Conservation (phyloP, 192 early-diverging fungal species). For the Rhizoclosmatium globosum region DNA sequence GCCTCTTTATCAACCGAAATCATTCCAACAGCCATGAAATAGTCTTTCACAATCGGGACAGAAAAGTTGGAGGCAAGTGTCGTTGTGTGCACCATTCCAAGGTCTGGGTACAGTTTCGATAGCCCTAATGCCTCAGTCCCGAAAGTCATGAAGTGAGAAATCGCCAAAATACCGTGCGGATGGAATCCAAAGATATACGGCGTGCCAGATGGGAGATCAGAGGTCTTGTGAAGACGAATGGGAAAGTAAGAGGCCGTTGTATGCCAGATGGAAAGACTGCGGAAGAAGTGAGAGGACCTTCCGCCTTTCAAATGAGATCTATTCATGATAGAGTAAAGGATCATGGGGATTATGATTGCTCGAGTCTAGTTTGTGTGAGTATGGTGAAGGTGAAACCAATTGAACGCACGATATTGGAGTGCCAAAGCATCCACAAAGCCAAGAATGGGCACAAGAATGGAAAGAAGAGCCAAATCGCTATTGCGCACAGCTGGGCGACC, state of each 20-base stretch:
- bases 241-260: slow-evolving; percentile 79
- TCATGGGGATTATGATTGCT: slow-evolving; percentile 56
- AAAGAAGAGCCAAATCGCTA: too few relatives aligned
- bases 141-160: slow-evolving; percentile 10
- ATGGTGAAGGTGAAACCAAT: too few relatives aligned
- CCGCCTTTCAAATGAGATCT: slow-evolving; percentile 75
- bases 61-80: slow-evolving; percentile 42
- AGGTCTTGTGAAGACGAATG: slow-evolving; percentile 74
- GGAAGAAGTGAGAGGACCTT: slow-evolving; percentile 55
- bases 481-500: too few relatives aligned
- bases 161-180: slow-evolving; percentile 64
- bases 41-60: slow-evolving; percentile 40
- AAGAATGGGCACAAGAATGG: too few relatives aligned
- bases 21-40: slow-evolving; percentile 31
- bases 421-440: too few relatives aligned
- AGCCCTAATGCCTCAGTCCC: slow-evolving; percentile 15
- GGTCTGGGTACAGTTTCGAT: slow-evolving; percentile 30
- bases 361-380: not conserved
- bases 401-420: too few relatives aligned
- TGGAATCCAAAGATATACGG: slow-evolving; percentile 88
- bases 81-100: slow-evolving; percentile 43
- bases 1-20: slow-evolving; percentile 24
- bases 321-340: slow-evolving; percentile 73
- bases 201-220: slow-evolving; percentile 72
- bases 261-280: slow-evolving; percentile 65